Base-by-base conservation (phyloP, 2,329 filamentous ascomycete species). In the Coleophoma eucalyptorum region DNA sequence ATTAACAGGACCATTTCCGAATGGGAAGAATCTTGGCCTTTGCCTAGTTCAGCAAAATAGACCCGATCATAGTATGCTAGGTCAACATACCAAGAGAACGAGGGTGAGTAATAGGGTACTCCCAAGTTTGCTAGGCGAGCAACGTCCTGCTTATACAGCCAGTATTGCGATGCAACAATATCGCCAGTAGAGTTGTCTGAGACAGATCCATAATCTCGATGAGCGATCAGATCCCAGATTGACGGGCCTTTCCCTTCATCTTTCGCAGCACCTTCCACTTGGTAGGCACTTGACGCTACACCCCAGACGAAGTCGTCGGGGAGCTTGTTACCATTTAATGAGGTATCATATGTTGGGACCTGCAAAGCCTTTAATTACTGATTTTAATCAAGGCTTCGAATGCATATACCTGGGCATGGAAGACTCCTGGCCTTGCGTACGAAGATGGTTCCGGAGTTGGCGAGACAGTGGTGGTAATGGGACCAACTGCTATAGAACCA, bases 181-280 rank as follows among this genome's bases (percentile, higher is more conserved):
- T 72, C 70, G 13, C 68, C 70, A 5, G 68, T 72, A 7, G 65
- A 65, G 48, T 71, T 68, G 34, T 73, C 70, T 13, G 62, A 58
- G 5, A 75, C 71, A 42, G 62, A 64, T 20, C 70, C 69, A 32
- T 68, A 63, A n/a, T 66, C 67, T 18, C 68, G 58, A 46, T 72
- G 72, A 12, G 66, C 57, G n/a, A 75, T 56, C 37, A 74, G 52
- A 57, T 72, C 70, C 70, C 70, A 73, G n/a, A 72, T 70, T 32
- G 65, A 68, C 3, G 70, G 70, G 1, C 70, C 69, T 51, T 70
- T 71, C 3, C 70, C 71, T 51, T 72, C 70, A 32, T 68, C 68
- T 49, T 67, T 67, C 3, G 67, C 70, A 4, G 69, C 71, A n/a
- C 70, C 71, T 53, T 73, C 71, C 45, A 72, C 69, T 51, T 73